Evolutionary conservation across 2,329 filamentous ascomycete genomes (phyloP).

Genomic region (Pseudocercospora fuligena): DNA sequence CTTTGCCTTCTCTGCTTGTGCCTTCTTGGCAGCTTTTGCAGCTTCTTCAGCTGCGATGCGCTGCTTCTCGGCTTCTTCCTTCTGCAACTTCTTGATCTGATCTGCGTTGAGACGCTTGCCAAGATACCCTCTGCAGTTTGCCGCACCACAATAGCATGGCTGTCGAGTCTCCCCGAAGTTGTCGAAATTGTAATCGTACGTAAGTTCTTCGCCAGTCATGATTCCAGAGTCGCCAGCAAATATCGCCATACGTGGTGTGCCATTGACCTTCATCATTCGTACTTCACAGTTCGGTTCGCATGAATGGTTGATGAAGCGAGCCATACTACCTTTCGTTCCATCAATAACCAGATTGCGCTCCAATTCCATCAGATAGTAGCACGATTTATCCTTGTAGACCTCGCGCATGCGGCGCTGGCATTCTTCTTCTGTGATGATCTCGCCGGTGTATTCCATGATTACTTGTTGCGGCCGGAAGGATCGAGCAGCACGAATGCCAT

Average conservation of each 20-base stretch:
- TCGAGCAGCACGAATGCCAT: slow-evolving; percentile 88
- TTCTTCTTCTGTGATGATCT: slow-evolving; percentile 94
- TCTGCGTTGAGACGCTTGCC: slow-evolving; percentile 38
- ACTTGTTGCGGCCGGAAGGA: slow-evolving; percentile 89
- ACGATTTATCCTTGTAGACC: slow-evolving; percentile 93
- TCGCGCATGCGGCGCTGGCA: slow-evolving; percentile 93
- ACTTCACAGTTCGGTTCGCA: slow-evolving; percentile 88
- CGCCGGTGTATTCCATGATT: slow-evolving; percentile 97
- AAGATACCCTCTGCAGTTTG: slow-evolving; percentile 65
- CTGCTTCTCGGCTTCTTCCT: slow-evolving; percentile 35
- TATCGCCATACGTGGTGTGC: slow-evolving; percentile 92
- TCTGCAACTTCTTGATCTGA: slow-evolving; percentile 38
- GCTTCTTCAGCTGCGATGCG: slow-evolving; percentile 36
- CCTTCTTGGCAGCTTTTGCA: slow-evolving; percentile 36
- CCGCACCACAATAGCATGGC: slow-evolving; percentile 65
- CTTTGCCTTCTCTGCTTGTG: slow-evolving; percentile 35
- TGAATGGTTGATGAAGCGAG: slow-evolving; percentile 97
- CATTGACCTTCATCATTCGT: slow-evolving; percentile 89
- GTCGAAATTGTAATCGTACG: slow-evolving; percentile 85
- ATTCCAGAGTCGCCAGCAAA: slow-evolving; percentile 91
- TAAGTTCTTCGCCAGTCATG: slow-evolving; percentile 93
- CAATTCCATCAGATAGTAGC: slow-evolving; percentile 98
- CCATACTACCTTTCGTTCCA: slow-evolving; percentile 92
- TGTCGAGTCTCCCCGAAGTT: slow-evolving; percentile 49
- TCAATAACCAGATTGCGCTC: slow-evolving; percentile 99